Conservation (phyloP, 257 asterid genomes). For the Solanum ossicruentum region DNA sequence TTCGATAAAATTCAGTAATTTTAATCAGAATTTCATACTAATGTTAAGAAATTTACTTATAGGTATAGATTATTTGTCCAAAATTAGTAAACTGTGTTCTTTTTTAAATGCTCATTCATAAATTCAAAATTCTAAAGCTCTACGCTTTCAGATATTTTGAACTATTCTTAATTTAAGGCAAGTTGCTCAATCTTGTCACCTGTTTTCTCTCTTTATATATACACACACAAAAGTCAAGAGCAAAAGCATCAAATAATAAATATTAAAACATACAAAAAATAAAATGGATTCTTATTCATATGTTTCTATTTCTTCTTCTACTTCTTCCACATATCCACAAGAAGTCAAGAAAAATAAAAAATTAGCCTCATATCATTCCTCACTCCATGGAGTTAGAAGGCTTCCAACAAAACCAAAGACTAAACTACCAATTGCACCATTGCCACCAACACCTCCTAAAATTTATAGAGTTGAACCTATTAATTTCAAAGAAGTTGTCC, state of each 20-base stretch:
- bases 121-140: too few relatives aligned
- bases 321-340: neutral
- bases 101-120: too few relatives aligned
- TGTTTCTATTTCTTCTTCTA: neutral
- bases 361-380: constrained; percentile 8
- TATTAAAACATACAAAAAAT: neutral
- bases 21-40: rapidly evolving
- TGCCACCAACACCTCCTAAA: constrained; percentile 58
- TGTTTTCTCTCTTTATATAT: neutral
- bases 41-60: neutral
- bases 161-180: neutral
- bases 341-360: neutral
- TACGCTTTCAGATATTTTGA: too few relatives aligned
- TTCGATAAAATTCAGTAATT: too few relatives aligned
- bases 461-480: constrained; percentile 44
- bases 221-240: neutral
- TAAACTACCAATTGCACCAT: constrained; percentile 59
- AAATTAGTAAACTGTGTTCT: too few relatives aligned
- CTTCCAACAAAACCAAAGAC: constrained; percentile 11
- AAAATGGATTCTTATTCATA: constrained; percentile 10
- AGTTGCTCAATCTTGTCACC: neutral
- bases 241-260: neutral
- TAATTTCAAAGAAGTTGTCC: constrained; percentile 56
- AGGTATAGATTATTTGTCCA: too few relatives aligned
- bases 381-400: constrained; percentile 40